Base-by-base conservation (phyloP, 108 stramenopile species). In the Fragilaria radians region DNA sequence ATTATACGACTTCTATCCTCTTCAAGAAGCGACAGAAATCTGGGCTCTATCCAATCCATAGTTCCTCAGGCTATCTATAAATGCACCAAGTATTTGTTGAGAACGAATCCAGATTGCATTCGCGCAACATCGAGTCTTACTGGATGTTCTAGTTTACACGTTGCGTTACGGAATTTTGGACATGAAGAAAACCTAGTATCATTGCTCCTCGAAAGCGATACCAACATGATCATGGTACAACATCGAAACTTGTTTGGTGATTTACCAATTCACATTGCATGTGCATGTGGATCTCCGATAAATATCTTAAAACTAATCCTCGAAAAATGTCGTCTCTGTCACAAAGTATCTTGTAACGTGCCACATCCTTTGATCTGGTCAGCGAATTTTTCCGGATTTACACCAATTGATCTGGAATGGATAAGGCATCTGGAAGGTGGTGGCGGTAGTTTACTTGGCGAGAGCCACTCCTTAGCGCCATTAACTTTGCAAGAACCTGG, bases 381-480 rank as follows among this genome's bases (percentile, higher is more conserved):
- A 0, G 25, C 36, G 0, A 79, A 73, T 32, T 1, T 49, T 18
- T 46, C 65, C 1, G 78, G 78, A 58, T 74, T 63, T 27, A 71
- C 69, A 24, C 66, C 78, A n/a, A 30, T 71, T 27, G 78, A 79
- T 57, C 49, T 79, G 24, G 69, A 63, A 47, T 79, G 78, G 78
- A 58, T 79, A 11, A 59, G 65, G 45, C 66, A 71, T 21, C 56
- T 71, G 31, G 78, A 79, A 47, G 65, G 48, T 5, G 66, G 69
- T 23, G 26, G 50, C 5, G 48, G 62, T 11, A n/a, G n/a, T n/a
- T n/a, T n/a, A n/a, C 57, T 71, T 11, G 54, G 25, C 30, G 56
- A 29, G 29, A 32, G 56, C 3, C 54, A 61, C 3, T 26, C 61
- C 0, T 70, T 70, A 36, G 65, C 57, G 28, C 70, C 70, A 4